Evolutionary conservation across 805 yeast genomes (phyloP), one percentile per base, ranked within the genome.

Genomic region (Saccharomycopsis oosterbeekiorum): DNA sequence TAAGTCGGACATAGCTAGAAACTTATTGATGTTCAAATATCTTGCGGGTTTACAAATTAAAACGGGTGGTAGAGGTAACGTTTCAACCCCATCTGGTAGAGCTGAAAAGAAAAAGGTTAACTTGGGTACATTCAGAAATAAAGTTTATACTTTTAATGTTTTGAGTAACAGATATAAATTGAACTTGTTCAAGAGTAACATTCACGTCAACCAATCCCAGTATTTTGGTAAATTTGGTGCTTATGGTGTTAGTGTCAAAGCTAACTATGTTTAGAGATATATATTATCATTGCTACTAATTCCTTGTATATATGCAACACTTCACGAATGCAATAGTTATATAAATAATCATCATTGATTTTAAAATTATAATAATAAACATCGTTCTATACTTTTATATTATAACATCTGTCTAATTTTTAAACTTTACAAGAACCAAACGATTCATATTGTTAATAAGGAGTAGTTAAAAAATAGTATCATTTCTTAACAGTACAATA

Each of bases 81-180:
- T 17, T 11, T 51, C 55, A 37, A 58, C 65, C 6, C 62, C 65
- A 24, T 60, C 60, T 57, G 57, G 62, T 17, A 53, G 65, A 43
- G 57, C 65, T 34, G 56, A 59, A 47, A 59, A 57, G 41, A 36
- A 34, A 24, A 60, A 57, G 29, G n/a, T 57, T 5, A 57, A 55
- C 17, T 57, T 43, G 42, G 65, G 65, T 55, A 62, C 65, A 29
- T 62, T 62, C 56, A 54, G 61, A 26, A 62, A 62, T 43, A 62
- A 62, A 53, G 56, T 59, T 29, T 62, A 50, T 53, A 29, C 47
- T 37, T 61, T 50, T 24, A 62, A 62, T 37, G 42, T 60, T 29
- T 57, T 62, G 51, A 57, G 61, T n/a, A 60, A 56, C 54, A 58
- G 47, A 34, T 62, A 62, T 36, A 60, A 60, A 39, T 55, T 62